These are phyloP conservation scores for Domatiomyces globalis DNA, from an alignment of 2,329 filamentous ascomycete genomes.

Conservation along the genomic window DNA sequence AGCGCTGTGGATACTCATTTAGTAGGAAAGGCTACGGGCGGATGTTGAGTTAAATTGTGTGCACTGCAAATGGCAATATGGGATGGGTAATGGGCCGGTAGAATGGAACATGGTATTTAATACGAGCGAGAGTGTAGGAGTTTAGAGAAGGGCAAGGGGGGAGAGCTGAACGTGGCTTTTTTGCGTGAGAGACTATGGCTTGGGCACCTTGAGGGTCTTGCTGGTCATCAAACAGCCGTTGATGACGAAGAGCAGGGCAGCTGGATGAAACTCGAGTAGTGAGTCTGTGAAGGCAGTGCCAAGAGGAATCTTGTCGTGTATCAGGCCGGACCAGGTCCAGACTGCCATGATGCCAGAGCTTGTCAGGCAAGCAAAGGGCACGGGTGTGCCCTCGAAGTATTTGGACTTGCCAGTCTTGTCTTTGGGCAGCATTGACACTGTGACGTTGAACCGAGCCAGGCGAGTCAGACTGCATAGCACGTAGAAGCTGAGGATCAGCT, in stretches of 20 bases:
- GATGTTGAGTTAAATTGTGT: neutral
- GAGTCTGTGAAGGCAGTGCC: conserved; percentile 56
- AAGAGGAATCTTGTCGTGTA: conserved; percentile 62
- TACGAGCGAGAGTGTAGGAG: too few relatives aligned
- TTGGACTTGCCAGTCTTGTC: conserved; percentile 80
- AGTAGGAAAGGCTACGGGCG: neutral
- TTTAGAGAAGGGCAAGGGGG: too few relatives aligned
- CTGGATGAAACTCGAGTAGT: conserved; percentile 67
- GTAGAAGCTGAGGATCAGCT: conserved; percentile 68
- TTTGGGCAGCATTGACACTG: conserved; percentile 76
- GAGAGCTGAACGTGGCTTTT: neutral
- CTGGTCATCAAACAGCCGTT: conserved; percentile 92
- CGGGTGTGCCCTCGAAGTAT: conserved; percentile 95
- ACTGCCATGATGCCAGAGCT: conserved; percentile 77
- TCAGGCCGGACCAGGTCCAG: conserved; percentile 71
- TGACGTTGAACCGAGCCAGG: conserved; percentile 95
- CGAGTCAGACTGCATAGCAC: conserved; percentile 88
- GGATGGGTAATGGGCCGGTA: too few relatives aligned
- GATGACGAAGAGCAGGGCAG: conserved; percentile 65
- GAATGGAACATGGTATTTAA: too few relatives aligned
- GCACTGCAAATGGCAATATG: too few relatives aligned
- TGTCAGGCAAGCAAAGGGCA: conserved; percentile 65
- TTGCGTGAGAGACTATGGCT: conserved; percentile 37
- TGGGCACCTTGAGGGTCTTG: conserved; percentile 87
- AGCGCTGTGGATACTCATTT: neutral